Percentiles rank a stretch among this genome's conserved stretches.
phyloP scores from a whole-genome alignment of 768 basidiomycete species.

The Psilocybe tampanensis region DNA sequence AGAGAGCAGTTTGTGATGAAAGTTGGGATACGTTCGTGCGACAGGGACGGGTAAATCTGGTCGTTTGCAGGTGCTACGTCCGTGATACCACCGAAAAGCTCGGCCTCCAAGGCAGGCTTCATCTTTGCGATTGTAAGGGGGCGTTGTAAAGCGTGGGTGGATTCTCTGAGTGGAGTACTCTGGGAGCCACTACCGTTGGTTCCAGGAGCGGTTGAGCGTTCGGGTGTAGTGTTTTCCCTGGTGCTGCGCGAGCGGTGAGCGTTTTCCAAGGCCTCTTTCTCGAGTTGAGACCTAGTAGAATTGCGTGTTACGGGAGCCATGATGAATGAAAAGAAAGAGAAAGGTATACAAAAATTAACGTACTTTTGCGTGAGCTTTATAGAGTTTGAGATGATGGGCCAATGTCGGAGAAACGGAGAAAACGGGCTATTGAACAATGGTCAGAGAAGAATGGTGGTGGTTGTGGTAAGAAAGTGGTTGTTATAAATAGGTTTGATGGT shows the following conservation, averaged over 20 bases:
- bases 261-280: too few relatives aligned
- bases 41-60: too few relatives aligned
- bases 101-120: neutral
- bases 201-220: too few relatives aligned
- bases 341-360: neutral
- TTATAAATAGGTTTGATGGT: neutral
- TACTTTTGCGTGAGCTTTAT: neutral
- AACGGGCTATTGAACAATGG: neutral
- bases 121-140: neutral
- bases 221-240: too few relatives aligned
- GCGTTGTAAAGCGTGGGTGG: neutral
- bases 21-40: too few relatives aligned
- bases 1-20: too few relatives aligned
- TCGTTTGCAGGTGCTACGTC: too few relatives aligned
- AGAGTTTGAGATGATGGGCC: neutral
- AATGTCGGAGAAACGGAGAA: neutral
- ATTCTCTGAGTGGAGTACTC: neutral
- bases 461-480: too few relatives aligned
- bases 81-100: too few relatives aligned
- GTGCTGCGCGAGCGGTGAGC: too few relatives aligned
- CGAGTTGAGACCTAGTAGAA: neutral
- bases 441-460: neutral
- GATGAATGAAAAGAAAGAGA: neutral
- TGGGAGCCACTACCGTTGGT: too few relatives aligned
- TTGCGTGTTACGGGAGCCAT: neutral